Percentiles rank a stretch among this genome's conserved stretches.
Evolutionary conservation across 805 yeast genomes (phyloP).

Genomic region (Kodamaea kakaduensis): DNA sequence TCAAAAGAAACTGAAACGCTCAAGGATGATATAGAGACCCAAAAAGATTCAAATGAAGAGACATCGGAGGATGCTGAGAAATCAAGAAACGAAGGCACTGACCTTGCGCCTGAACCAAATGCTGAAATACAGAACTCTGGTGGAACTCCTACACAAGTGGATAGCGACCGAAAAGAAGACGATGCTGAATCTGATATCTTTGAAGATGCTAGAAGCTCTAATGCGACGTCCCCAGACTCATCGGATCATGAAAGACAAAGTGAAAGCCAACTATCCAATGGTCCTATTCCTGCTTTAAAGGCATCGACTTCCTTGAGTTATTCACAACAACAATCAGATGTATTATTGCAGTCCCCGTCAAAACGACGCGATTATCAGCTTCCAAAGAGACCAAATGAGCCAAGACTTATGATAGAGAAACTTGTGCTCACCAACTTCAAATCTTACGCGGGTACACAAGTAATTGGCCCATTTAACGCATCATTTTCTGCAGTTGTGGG

Average conservation of each 20-base stretch:
- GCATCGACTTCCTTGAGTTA: constrained; percentile 17
- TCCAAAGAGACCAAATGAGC: constrained; percentile 24
- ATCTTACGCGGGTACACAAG: constrained; percentile 91
- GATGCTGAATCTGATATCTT: not conserved
- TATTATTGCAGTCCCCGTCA: constrained; percentile 26
- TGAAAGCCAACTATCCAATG: too few relatives aligned
- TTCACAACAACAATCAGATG: constrained; percentile 27
- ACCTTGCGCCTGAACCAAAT: too few relatives aligned
- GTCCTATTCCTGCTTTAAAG: not conserved
- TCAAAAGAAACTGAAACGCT: too few relatives aligned
- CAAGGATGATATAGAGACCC: too few relatives aligned
- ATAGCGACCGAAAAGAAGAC: not conserved
- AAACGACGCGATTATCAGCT: constrained; percentile 21
- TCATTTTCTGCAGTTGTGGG: constrained; percentile 97
- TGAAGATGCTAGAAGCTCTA: constrained; percentile 2
- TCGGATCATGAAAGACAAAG: not conserved
- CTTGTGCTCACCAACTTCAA: constrained; percentile 82
- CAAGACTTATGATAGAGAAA: constrained; percentile 71
- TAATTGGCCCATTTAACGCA: constrained; percentile 90
- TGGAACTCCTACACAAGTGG: not conserved
- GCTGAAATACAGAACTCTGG: too few relatives aligned
- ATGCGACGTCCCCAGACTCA: not conserved
- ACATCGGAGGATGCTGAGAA: not conserved
- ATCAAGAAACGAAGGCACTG: constrained; percentile 1
- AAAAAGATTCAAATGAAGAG: too few relatives aligned